Base-by-base conservation (phyloP, 1,139 yeast species). In the Pneumocystis oryctolagi region DNA sequence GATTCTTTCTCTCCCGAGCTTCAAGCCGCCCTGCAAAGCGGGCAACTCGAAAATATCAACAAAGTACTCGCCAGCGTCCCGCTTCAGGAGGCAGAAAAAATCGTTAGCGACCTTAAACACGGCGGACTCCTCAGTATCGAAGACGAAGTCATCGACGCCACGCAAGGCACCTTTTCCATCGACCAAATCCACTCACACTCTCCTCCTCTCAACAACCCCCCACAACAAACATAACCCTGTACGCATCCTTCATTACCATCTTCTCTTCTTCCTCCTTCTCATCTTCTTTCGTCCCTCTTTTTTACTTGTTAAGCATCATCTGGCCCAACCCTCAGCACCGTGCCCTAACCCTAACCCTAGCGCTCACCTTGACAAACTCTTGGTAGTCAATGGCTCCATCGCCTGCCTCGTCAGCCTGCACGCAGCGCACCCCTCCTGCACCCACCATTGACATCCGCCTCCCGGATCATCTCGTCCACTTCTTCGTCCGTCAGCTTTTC, bases 321-420 rank as follows among this genome's bases (percentile, higher is more conserved):
- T 34, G 9, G 12, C 6, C 34, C 34, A 32, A n/a, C n/a, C n/a
- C n/a, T 32, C 34, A 32, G 34, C 34, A 32, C 34, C 34, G n/a
- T n/a, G n/a, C n/a, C n/a, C n/a, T n/a, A n/a, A n/a, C n/a, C 34
- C 34, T 8, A 4, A 8, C 8, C 34, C 8, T 4, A 4, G 34
- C 34, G 8, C 55, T 2, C 9, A 8, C 55, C 69, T 85, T 86
- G 67, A 94, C 94, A 75, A 92, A 92, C 77, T 92, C 98, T 73
- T 87, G 89, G 74, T 92, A 92, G 75, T 90, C 94, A 72, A 92
- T 92, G 76, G 87, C 95, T 64, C 97, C 97, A 70, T 92, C 95
- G 32, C 55, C 55, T 47, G 5, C 3, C 18, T 47, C n/a, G 6
- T 47, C 20, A 47, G 53, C 12, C 53, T 39, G 25, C n/a, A 39